phyloP scores from a whole-genome alignment of 164 flowering plant species.

The Saururus chinensis region DNA sequence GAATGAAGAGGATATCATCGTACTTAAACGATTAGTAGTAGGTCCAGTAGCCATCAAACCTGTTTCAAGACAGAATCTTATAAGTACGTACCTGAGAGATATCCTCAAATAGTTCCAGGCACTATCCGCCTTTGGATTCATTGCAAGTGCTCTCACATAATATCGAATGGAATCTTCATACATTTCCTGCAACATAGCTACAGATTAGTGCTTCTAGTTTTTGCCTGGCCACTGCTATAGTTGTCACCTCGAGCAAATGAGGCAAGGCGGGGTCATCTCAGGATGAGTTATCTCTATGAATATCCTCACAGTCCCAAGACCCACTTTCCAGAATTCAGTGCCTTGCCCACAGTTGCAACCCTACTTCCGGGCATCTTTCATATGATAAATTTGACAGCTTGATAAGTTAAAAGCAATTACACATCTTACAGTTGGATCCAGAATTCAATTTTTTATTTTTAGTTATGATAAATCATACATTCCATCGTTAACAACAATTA shows the following conservation, averaged over 20 bases:
- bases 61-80: too few species aligned
- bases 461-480: too few species aligned
- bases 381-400: too few species aligned
- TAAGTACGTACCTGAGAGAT: constrained; percentile 60
- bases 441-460: not conserved
- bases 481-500: not conserved
- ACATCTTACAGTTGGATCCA: too few species aligned
- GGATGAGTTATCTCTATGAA: not conserved
- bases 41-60: too few species aligned
- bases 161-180: constrained; percentile 88
- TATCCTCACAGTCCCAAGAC: too few species aligned
- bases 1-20: too few species aligned
- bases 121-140: constrained; percentile 99
- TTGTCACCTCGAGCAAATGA: not conserved
- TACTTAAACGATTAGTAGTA: too few species aligned
- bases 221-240: not conserved
- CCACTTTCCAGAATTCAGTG: too few species aligned
- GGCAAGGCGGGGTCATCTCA: not conserved
- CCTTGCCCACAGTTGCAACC: too few species aligned
- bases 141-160: constrained; percentile 85
- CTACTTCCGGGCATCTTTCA: too few species aligned
- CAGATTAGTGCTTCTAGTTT: not conserved
- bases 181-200: constrained; percentile 45
- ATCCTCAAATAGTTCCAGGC: constrained; percentile 95
- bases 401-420: too few species aligned